A percentile compares a stretch with the other conserved stretches of the same genome.
These are phyloP conservation scores for Serendipita indica DNA, from an alignment of 768 basidiomycete species.

Conservation along the genomic window DNA sequence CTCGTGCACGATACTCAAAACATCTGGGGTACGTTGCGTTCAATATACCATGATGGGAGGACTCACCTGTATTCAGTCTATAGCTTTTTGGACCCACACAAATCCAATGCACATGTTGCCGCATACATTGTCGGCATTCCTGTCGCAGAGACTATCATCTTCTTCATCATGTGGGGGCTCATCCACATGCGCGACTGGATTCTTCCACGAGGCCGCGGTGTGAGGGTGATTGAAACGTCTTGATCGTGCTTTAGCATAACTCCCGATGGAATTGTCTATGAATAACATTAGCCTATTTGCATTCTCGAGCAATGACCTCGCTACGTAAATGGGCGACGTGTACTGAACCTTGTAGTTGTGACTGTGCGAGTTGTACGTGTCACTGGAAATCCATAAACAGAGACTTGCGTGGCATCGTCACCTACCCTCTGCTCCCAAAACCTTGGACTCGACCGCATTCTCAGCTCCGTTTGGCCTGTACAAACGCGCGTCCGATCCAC, in stretches of 20 bases:
- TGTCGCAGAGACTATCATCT: constrained; percentile 36
- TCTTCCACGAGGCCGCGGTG: not conserved
- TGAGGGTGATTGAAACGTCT: not conserved
- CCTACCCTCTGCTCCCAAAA: not conserved
- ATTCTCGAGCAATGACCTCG: too few species aligned
- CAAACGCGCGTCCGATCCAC: not conserved
- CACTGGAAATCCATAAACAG: too few species aligned
- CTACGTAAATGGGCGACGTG: too few species aligned
- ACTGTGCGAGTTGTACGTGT: too few species aligned
- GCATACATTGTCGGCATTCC: constrained; percentile 50
- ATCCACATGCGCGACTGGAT: constrained; percentile 10
- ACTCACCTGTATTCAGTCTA: constrained; percentile 33
- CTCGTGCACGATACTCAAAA: constrained; percentile 45
- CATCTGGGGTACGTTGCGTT: constrained; percentile 38
- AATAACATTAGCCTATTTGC: too few species aligned
- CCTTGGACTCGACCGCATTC: constrained; percentile 2
- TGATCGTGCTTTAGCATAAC: not conserved
- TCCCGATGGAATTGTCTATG: too few species aligned
- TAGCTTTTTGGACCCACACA: constrained; percentile 43
- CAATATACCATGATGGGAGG: not conserved
- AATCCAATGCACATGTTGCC: constrained; percentile 31
- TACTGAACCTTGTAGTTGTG: too few species aligned
- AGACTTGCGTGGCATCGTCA: not conserved
- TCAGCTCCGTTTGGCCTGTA: not conserved
- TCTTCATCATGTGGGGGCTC: constrained; percentile 32